These are phyloP conservation scores for Sordariomycetes sp. DNA, from an alignment of 2,329 filamentous ascomycete species.

Conservation along the genomic window DNA sequence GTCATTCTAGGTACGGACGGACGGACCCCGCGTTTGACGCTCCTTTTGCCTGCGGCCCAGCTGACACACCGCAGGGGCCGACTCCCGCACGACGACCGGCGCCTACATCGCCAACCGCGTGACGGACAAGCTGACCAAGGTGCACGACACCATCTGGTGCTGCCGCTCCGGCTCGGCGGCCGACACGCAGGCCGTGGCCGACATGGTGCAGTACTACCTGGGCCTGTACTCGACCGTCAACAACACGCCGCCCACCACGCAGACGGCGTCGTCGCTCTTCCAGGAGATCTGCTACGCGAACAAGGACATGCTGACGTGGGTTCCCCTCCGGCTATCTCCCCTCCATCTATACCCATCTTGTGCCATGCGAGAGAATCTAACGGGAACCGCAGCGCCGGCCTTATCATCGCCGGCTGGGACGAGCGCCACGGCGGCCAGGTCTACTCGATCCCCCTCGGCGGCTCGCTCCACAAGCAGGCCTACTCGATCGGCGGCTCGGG, in stretches of 20 bases:
- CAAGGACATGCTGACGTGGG: conserved; percentile 74
- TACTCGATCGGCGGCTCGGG: conserved; percentile 95
- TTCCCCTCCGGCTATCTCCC: neutral
- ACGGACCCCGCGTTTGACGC: neutral
- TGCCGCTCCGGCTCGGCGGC: conserved; percentile 95
- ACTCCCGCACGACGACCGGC: conserved; percentile 94
- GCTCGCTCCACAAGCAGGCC: conserved; percentile 92
- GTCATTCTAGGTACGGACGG: conserved; percentile 75
- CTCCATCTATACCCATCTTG: neutral
- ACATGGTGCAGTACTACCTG: conserved; percentile 95
- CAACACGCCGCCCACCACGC: conserved; percentile 82
- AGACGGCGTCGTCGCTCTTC: conserved; percentile 91
- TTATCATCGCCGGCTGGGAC: conserved; percentile 98
- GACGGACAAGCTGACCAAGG: conserved; percentile 97
- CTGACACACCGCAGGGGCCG: conserved; percentile 50
- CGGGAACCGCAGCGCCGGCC: conserved; percentile 59
- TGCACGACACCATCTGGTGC: conserved; percentile 99
- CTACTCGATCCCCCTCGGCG: conserved; percentile 92
- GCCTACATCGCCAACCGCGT: conserved; percentile 98
- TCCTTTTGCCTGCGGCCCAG: conserved; percentile 5
- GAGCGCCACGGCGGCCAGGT: conserved; percentile 91
- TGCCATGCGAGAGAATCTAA: no score
- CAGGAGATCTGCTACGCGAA: conserved; percentile 97
- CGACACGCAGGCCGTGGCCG: conserved; percentile 94
- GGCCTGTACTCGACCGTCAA: conserved; percentile 87